Evolutionary conservation across 192 early-diverging fungal genomes (phyloP).

Genomic region (Coemansia sp.): DNA sequence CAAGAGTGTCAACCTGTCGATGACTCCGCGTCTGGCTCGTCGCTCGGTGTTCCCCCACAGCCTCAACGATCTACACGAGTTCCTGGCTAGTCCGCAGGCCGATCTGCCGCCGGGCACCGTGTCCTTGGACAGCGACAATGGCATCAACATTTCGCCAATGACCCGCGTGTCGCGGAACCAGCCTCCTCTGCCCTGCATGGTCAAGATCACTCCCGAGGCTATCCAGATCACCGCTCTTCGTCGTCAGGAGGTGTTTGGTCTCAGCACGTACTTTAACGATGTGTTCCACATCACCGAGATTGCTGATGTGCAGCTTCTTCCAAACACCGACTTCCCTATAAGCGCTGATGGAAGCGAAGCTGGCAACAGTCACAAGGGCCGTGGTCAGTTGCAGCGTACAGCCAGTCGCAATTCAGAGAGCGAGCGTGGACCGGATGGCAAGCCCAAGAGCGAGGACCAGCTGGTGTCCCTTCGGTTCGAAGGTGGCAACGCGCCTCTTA

Average conservation of each 20-base stretch:
- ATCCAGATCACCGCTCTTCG: slow-evolving; percentile 75
- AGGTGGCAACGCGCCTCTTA: slow-evolving; percentile 60
- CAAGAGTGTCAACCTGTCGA: slow-evolving; percentile 46
- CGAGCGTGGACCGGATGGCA: slow-evolving; percentile 15
- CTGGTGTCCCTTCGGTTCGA: slow-evolving; percentile 82
- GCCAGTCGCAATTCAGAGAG: slow-evolving; percentile 52
- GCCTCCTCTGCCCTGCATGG: slow-evolving; percentile 67
- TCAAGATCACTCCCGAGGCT: slow-evolving; percentile 79
- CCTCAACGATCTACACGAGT: slow-evolving; percentile 70
- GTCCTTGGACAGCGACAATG: slow-evolving; percentile 71
- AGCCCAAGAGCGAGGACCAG: slow-evolving; percentile 44
- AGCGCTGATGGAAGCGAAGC: slow-evolving; percentile 16
- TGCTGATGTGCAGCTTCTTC: slow-evolving; percentile 60
- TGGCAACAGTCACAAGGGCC: slow-evolving; percentile 14
- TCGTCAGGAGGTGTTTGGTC: slow-evolving; percentile 75
- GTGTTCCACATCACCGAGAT: slow-evolving; percentile 85
- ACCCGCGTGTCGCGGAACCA: slow-evolving; percentile 68
- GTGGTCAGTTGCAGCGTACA: slow-evolving; percentile 52
- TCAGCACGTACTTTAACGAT: slow-evolving; percentile 77
- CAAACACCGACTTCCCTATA: slow-evolving; percentile 33
- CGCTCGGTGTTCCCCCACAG: slow-evolving; percentile 69
- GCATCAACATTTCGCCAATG: slow-evolving; percentile 65
- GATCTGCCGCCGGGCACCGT: slow-evolving; percentile 75
- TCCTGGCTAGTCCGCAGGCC: slow-evolving; percentile 71
- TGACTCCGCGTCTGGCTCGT: slow-evolving; percentile 60